Base-by-base conservation (phyloP, 1,284 basidiomycete species). In the Cryptococcus wingfieldii region DNA sequence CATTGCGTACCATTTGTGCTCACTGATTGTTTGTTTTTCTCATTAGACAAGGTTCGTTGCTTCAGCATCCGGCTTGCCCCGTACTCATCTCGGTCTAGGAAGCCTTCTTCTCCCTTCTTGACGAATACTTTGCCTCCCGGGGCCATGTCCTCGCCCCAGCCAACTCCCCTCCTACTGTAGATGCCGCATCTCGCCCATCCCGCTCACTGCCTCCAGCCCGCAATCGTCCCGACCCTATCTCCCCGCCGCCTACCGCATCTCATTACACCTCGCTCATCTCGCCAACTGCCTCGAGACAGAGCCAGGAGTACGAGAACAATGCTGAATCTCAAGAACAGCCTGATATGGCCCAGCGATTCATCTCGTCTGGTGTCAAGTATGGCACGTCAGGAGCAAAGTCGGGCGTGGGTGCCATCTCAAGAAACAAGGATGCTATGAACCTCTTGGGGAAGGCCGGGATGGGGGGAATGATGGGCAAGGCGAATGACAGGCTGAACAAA, bases 71-170 rank as follows among this genome's bases (percentile, higher is more conserved):
- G 5, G 10, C 46, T n/a, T n/a, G 16, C 14, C 12, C 23, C 27
- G 10, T 28, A 18, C 46, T 47, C 27, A 47, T 27, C 46, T 27
- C 46, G 14, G n/a, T n/a, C 14, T 34, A 74, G 66, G 59, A 70
- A 62, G 73, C 70, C 6, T 75, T 75, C 67, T 75, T 75, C 56
- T 58, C 63, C 48, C 70, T 75, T 3, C 63, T 75, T 0, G 74
- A 75, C 52, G 74, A 75, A 60, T 75, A 75, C 63, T 75, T 75
- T 49, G 71, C 61, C 34, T 73, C 72, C 28, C 66, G 74, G 12
- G 71, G 72, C 1, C 67, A 74, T 34, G 64, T 70, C 31, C 47
- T 25, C 9, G 31, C 46, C 9, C 12, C 47, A 45, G 51, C 59
- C 0, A 41, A 42, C 16, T 23, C 16, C 5, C 31, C 54, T 7